Conservation (phyloP, 345 rosid genomes). For the Abelmoschus esculentus region DNA sequence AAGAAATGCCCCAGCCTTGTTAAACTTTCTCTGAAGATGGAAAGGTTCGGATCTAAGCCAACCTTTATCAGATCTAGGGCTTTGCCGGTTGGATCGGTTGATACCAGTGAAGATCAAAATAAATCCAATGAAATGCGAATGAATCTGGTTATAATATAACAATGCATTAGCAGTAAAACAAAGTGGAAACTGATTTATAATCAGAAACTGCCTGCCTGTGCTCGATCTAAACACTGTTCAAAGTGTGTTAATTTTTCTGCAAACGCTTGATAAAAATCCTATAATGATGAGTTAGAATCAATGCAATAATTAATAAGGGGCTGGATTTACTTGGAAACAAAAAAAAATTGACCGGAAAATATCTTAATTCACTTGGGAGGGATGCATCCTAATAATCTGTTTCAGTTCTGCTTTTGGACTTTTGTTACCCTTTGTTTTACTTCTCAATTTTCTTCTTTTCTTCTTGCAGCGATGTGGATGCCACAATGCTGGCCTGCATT, state of each 20-base stretch:
- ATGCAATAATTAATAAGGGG: background rate
- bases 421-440: background rate
- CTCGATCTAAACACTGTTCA: slow-evolving; percentile 1
- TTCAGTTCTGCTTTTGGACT: background rate
- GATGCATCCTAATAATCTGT: background rate
- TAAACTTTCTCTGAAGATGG: slow-evolving; percentile 60
- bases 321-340: background rate
- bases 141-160: background rate
- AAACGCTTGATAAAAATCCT: background rate
- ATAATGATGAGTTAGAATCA: background rate
- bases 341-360: background rate
- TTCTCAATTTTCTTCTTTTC: slow-evolving; percentile 3
- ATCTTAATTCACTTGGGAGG: background rate
- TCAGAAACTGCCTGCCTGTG: background rate
- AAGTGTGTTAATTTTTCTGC: slow-evolving; percentile 4
- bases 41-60: slow-evolving; percentile 54
- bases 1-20: slow-evolving; percentile 72
- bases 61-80: slow-evolving; percentile 35
- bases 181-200: background rate
- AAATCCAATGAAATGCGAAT: background rate
- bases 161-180: background rate
- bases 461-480: slow-evolving; percentile 69
- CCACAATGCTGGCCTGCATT: slow-evolving; percentile 86
- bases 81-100: slow-evolving; percentile 4
- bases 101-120: background rate